These are phyloP conservation scores for Mortierella sp. DNA, from an alignment of 371 early-diverging fungal species.

Conservation along the genomic window DNA sequence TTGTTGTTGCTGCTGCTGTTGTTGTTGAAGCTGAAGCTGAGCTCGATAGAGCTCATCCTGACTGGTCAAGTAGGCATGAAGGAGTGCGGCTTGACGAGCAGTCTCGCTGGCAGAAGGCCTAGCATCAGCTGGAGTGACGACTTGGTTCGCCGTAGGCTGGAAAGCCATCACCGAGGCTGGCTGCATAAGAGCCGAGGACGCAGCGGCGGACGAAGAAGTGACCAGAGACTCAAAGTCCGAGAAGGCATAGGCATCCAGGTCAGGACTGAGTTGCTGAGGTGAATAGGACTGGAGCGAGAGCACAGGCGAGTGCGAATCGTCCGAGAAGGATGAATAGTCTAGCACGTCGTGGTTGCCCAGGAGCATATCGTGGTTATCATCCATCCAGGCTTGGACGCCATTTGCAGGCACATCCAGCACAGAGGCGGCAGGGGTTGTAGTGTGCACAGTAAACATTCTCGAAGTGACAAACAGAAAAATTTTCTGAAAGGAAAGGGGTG, in stretches of 20 bases:
- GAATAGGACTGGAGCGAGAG: constrained; percentile 44
- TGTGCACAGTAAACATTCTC: constrained; percentile 34
- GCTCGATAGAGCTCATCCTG: constrained; percentile 24
- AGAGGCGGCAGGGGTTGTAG: constrained; percentile 10
- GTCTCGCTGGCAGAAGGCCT: constrained; percentile 32
- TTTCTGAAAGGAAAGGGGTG: not conserved
- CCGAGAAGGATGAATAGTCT: constrained; percentile 49
- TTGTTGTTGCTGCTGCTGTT: constrained; percentile 18
- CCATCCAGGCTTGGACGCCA: constrained; percentile 26
- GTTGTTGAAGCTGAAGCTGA: constrained; percentile 21
- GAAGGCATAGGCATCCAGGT: constrained; percentile 31
- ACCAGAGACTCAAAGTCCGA: constrained; percentile 31
- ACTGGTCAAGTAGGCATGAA: constrained; percentile 44
- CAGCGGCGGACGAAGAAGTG: not conserved
- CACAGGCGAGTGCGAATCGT: constrained; percentile 34
- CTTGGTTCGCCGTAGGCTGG: not conserved
- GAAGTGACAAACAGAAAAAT: constrained; percentile 1
- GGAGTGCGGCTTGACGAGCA: constrained; percentile 49
- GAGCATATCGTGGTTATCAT: constrained; percentile 26
- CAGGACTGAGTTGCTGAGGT: constrained; percentile 33
- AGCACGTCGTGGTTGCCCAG: constrained; percentile 39
- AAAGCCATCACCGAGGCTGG: not conserved
- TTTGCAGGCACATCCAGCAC: not conserved
- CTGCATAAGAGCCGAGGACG: constrained; percentile 2
- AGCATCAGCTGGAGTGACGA: not conserved